Base-by-base conservation (phyloP, 345 rosid genomes). In the Arabis hirsuta region DNA sequence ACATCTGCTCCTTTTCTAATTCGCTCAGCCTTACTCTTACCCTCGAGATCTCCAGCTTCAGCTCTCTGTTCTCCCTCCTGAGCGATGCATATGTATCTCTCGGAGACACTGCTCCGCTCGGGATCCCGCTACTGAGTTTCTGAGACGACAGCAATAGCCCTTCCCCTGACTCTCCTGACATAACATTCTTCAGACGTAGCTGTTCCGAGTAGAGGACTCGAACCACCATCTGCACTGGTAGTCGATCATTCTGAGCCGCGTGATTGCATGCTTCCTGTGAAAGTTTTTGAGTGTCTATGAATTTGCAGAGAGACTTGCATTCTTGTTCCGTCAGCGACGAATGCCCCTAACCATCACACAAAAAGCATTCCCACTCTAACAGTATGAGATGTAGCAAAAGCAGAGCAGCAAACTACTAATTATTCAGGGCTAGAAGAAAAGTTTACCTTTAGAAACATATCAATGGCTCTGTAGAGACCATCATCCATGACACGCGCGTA, bases 11-110 rank as follows among this genome's bases (percentile, higher is more conserved):
- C 51, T 90, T 91, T 77, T 95, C 99, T 10, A 95, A 72, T 76
- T 91, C 97, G 5, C 96, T 88, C 12, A 95, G 85, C 73, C 99
- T 82, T 88, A 91, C 88, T 74, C 96, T 90, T 96, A 95, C 90
- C 61, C 97, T 91, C 24, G 96, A 86, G 13, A 95, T 96, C 79
- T 95, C 99, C 29, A 91, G 97, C 79, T 88, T 95, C 76, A 95
- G 82, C 73, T 95, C 99, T 39, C 96, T 77, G 82, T 95, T 95
- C 84, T 95, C 99, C 82, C 99, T 79, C 74, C 99, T 82, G 62
- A 91, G 81, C 2, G 90, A 90, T 16, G 99, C 97, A 12, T 91
- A 95, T 47, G 88, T 88, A 77, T 95, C 97, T 73, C 96, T 82
- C 0, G 99, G 99, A 0, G 97, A 91, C 36, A 88, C 89, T 36